These are phyloP conservation scores for Neurospora intermedia DNA, from an alignment of 495 filamentous ascomycete species.

Conservation along the genomic window DNA sequence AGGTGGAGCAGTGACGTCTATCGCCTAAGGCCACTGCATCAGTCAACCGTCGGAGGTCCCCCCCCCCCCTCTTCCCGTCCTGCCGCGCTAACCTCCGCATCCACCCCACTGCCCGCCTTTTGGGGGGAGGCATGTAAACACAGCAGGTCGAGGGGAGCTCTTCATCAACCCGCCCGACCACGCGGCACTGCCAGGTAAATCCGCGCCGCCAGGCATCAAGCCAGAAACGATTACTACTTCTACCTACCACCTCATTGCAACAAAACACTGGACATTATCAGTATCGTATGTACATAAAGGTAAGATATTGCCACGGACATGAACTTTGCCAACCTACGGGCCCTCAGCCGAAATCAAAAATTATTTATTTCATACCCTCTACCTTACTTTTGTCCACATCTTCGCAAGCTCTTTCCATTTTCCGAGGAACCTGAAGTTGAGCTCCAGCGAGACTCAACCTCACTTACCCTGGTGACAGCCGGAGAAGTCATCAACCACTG, in stretches of 20 bases:
- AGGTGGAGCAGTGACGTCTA: neutral
- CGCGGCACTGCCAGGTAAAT: neutral
- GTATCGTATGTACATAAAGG: neutral
- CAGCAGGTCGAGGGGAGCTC: neutral
- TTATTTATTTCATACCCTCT: neutral
- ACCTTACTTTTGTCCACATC: neutral
- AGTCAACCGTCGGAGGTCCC: neutral
- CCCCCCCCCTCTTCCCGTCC: neutral
- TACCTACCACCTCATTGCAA: neutral
- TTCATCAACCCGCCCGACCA: neutral
- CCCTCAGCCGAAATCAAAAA: neutral
- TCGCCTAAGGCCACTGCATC: neutral
- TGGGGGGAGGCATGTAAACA: neutral
- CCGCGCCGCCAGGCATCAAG: neutral
- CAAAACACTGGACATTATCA: neutral
- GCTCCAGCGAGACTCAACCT: neutral
- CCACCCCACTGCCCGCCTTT: neutral
- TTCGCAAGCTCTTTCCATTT: neutral
- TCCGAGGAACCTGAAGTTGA: neutral
- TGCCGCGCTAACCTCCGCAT: neutral
- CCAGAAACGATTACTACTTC: neutral
- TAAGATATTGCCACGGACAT: neutral
- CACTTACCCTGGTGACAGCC: neutral
- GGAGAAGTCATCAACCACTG: neutral
- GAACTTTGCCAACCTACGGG: neutral